These are phyloP conservation scores for Xylaria sp. DNA, from an alignment of 2,329 filamentous ascomycete genomes.

Conservation along the genomic window DNA sequence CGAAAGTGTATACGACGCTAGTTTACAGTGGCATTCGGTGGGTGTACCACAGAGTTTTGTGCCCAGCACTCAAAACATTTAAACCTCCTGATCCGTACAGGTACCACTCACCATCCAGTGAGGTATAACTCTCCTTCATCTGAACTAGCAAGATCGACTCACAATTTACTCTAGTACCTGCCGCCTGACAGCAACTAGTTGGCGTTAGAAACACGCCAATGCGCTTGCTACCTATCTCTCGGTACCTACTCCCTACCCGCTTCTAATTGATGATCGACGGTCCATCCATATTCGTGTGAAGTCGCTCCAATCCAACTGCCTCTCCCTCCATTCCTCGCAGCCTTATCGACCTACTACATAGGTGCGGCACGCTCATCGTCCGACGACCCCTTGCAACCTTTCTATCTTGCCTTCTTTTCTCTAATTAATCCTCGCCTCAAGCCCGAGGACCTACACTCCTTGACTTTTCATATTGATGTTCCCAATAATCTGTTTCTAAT, in stretches of 20 bases:
- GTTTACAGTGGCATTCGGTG: constrained; percentile 10
- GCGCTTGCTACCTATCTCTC: constrained; percentile 11
- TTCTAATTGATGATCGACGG: constrained; percentile 14
- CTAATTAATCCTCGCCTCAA: constrained; percentile 13
- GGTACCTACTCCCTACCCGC: neutral
- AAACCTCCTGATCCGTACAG: neutral
- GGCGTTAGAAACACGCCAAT: constrained; percentile 5
- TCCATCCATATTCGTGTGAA: constrained; percentile 11
- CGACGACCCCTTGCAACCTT: constrained; percentile 2
- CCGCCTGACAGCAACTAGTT: neutral
- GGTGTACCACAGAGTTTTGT: neutral
- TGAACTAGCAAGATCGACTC: constrained; percentile 1
- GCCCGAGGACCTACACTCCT: constrained; percentile 28
- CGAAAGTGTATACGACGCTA: neutral
- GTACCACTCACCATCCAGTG: neutral
- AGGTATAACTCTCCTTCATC: neutral
- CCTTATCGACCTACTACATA: constrained; percentile 18
- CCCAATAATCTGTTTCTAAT: neutral
- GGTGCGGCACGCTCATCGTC: constrained; percentile 3
- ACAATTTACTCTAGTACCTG: constrained; percentile 7
- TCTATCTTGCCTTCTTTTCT: constrained; percentile 8
- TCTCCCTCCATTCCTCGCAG: constrained; percentile 37
- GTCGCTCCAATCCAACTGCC: constrained; percentile 26
- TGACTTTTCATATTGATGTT: constrained; percentile 4
- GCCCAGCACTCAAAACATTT: neutral